These are phyloP conservation scores for Fusarium proliferatum DNA, from an alignment of 2,329 filamentous ascomycete species.

Conservation along the genomic window DNA sequence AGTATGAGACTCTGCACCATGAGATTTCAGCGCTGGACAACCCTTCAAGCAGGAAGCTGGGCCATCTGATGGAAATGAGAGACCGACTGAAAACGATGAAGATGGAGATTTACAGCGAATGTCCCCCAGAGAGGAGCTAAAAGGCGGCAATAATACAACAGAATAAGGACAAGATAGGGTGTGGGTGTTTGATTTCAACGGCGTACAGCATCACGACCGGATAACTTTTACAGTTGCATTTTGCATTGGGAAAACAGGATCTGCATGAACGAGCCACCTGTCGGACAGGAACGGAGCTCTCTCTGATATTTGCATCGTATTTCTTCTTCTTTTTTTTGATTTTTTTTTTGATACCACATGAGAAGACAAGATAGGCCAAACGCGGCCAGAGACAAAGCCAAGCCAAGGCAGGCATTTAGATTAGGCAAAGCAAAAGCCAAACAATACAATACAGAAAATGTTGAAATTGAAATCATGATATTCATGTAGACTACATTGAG, in stretches of 20 bases:
- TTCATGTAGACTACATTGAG: background rate
- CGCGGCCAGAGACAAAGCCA: conserved; percentile 16
- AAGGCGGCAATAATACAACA: conserved; percentile 29
- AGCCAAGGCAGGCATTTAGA: conserved; percentile 22
- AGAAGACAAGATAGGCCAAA: conserved; percentile 28
- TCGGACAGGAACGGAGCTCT: conserved; percentile 37
- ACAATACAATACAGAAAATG: conserved; percentile 44
- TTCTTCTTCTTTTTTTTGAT: conserved; percentile 3
- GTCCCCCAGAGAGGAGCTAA: conserved; percentile 47
- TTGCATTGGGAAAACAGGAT: conserved; percentile 40
- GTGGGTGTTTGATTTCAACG: conserved; percentile 20
- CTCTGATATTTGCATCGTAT: conserved; percentile 40
- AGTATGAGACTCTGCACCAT: conserved; percentile 67
- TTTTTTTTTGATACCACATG: conserved; percentile 42
- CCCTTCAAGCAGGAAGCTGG: conserved; percentile 63
- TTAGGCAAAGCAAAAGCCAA: conserved; percentile 37
- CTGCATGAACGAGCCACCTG: conserved; percentile 41
- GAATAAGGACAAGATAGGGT: conserved; percentile 14
- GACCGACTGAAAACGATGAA: conserved; percentile 67
- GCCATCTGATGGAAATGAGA: conserved; percentile 65
- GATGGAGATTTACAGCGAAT: conserved; percentile 65
- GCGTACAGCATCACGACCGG: conserved; percentile 43
- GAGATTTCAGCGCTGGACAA: conserved; percentile 63
- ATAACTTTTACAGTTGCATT: conserved; percentile 43
- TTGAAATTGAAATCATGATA: conserved; percentile 23